These are phyloP conservation scores for Barnettozyma botsteinii DNA, from an alignment of 805 yeast genomes.

Conservation along the genomic window DNA sequence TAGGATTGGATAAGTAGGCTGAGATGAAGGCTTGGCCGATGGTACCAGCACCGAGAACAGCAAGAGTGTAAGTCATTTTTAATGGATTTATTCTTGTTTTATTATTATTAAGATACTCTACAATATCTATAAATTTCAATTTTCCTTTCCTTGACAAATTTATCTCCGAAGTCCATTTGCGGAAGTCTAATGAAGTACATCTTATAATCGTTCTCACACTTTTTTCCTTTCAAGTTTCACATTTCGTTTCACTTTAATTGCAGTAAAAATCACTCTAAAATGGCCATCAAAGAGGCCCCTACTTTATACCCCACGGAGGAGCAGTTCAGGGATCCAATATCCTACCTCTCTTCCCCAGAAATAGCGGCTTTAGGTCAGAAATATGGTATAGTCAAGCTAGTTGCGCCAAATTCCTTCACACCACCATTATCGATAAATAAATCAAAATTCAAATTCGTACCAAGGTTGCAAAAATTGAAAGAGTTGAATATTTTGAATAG, in stretches of 20 bases:
- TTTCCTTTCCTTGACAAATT: no score
- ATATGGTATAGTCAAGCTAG: slow-evolving; percentile 72
- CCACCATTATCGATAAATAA: slow-evolving; percentile 52
- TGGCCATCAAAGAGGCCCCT: slow-evolving; percentile 36
- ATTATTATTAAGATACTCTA: no score
- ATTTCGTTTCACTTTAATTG: no score
- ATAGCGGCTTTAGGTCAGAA: slow-evolving; percentile 40
- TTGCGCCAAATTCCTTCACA: slow-evolving; percentile 49
- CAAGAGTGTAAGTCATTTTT: slow-evolving; percentile 46
- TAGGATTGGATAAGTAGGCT: slow-evolving; percentile 56
- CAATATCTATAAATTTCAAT: no score
- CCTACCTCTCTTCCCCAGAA: slow-evolving; percentile 50
- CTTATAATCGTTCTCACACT: neutral
- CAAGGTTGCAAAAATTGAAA: slow-evolving; percentile 60
- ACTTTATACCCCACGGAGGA: slow-evolving; percentile 46
- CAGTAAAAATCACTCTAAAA: neutral
- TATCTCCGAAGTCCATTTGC: slow-evolving; percentile 5
- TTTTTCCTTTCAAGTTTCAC: no score
- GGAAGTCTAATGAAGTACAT: slow-evolving; percentile 12
- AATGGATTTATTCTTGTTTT: no score
- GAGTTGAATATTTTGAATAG: slow-evolving; percentile 61
- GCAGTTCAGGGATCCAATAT: slow-evolving; percentile 60
- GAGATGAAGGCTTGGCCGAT: slow-evolving; percentile 92
- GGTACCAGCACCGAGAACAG: slow-evolving; percentile 89
- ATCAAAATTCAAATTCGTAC: slow-evolving; percentile 53